Percentiles rank a stretch among this genome's conserved stretches.
Conservation (phyloP, 2,329 filamentous ascomycete genomes). For the Penicillium sp. region DNA sequence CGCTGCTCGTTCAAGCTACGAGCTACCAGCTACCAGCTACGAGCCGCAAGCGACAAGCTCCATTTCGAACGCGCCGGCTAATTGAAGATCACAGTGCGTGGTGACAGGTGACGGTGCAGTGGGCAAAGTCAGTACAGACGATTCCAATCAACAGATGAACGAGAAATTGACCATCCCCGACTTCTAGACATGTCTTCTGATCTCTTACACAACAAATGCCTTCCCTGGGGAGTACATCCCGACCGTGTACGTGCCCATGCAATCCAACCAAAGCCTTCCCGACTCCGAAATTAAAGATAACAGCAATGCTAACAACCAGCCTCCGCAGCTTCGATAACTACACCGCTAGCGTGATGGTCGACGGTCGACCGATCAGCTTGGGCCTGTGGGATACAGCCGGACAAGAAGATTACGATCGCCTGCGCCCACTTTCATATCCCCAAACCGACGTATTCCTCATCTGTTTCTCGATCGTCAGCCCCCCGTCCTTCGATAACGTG, state of each 20-base stretch:
- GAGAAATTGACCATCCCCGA: conserved; percentile 1
- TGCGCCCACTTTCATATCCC: conserved; percentile 92
- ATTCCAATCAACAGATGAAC: not conserved
- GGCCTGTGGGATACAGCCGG: conserved; percentile 98
- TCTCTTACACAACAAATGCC: conserved; percentile 98
- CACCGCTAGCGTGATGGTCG: conserved; percentile 97
- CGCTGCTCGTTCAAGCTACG: conserved; percentile 21
- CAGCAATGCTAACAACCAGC: conserved; percentile 14
- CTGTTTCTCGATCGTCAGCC: conserved; percentile 97
- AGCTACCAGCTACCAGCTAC: conserved; percentile 1
- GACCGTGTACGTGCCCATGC: conserved; percentile 61
- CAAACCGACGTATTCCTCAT: conserved; percentile 98
- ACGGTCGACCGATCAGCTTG: conserved; percentile 94
- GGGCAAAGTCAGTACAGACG: conserved; percentile 71
- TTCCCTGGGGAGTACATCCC: conserved; percentile 99
- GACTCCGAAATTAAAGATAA: not conserved
- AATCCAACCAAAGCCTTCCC: not conserved
- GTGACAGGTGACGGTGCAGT: conserved; percentile 99
- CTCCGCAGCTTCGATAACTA: conserved; percentile 88
- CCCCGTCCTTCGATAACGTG: conserved; percentile 97
- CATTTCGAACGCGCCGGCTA: conserved; percentile 23
- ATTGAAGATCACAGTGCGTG: conserved; percentile 70
- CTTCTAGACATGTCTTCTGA: conserved; percentile 88
- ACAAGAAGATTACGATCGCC: conserved; percentile 96
- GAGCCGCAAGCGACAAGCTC: conserved; percentile 6